Conservation (phyloP, 305 asterid species). For the Fraxinus latifolia region DNA sequence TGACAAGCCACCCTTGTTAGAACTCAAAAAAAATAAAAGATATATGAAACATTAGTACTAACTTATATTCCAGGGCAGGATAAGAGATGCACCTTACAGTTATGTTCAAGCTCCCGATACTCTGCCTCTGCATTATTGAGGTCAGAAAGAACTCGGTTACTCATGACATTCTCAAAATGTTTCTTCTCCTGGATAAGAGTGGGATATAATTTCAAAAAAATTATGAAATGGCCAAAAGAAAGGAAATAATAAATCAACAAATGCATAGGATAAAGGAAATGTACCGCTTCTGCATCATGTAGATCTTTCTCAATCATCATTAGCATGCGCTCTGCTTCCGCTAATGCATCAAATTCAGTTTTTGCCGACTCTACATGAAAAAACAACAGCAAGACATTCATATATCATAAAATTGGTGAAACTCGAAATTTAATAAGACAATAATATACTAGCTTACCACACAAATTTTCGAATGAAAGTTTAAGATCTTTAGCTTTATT, state of each 20-base stretch:
- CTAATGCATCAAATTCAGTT: slow-evolving; percentile 60
- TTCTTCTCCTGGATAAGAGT: slow-evolving; percentile 52
- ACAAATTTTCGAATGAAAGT: slow-evolving; percentile 44
- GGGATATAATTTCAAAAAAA: slow-evolving; percentile 4
- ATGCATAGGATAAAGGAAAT: slow-evolving; percentile 18
- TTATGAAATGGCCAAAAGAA: slow-evolving; percentile 10
- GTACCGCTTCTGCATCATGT: slow-evolving; percentile 54
- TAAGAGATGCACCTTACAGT: slow-evolving; percentile 54
- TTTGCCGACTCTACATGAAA: slow-evolving; percentile 58
- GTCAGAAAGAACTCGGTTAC: slow-evolving; percentile 42
- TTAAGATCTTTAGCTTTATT: slow-evolving; percentile 44
- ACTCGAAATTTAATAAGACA: slow-evolving; percentile 17
- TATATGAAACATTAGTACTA: slow-evolving; percentile 8
- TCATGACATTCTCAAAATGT: slow-evolving; percentile 60
- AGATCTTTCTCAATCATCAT: slow-evolving; percentile 49
- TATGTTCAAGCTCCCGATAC: slow-evolving; percentile 54
- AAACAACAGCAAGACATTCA: slow-evolving; percentile 18
- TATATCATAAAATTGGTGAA: slow-evolving; percentile 20
- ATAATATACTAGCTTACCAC: slow-evolving; percentile 53
- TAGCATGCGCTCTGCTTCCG: slow-evolving; percentile 62
- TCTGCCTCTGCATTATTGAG: slow-evolving; percentile 50
- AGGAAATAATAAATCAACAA: slow-evolving; percentile 14
- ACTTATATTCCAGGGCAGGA: slow-evolving; percentile 26
- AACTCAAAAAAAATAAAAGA: not conserved
- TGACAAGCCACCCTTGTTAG: slow-evolving; percentile 7